phyloP scores from a whole-genome alignment of 257 asterid species.

The Jaltomata sinuosa region DNA sequence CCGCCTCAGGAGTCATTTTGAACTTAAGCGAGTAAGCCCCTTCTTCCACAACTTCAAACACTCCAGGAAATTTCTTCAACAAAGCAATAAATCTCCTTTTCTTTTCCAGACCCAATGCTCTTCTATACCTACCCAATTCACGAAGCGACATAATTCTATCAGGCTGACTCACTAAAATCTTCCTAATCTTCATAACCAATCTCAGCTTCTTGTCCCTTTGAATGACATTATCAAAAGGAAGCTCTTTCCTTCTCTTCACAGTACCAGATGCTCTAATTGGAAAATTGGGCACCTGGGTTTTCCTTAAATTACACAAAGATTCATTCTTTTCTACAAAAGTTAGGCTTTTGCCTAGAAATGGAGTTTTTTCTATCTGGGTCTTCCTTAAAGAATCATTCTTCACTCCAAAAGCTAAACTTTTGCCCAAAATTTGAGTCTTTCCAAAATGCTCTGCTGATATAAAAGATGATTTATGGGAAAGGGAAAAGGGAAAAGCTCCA shows the following conservation, averaged over 20 bases:
- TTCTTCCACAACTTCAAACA: conserved; percentile 91
- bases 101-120: conserved; percentile 54
- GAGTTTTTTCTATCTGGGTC: conserved; percentile 19
- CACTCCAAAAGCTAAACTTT: conserved; percentile 20
- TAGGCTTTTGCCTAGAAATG: conserved; percentile 42
- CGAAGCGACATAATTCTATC: conserved; percentile 75
- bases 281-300: conserved; percentile 18
- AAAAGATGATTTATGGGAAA: conserved; percentile 31
- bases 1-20: conserved; percentile 83
- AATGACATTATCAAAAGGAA: conserved; percentile 83
- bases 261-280: conserved; percentile 41
- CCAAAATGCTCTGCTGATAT: conserved; percentile 16
- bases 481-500: conserved; percentile 37
- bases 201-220: conserved; percentile 95
- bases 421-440: conserved; percentile 45
- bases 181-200: conserved; percentile 75
- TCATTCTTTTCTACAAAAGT: conserved; percentile 22
- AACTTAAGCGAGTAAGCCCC: conserved; percentile 79
- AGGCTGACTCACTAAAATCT: conserved; percentile 80
- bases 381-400: conserved; percentile 26
- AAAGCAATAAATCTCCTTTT: conserved; percentile 71
- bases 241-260: conserved; percentile 92
- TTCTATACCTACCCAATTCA: conserved; percentile 74
- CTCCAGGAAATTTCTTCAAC: conserved; percentile 82
- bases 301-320: conserved; percentile 21